Evolutionary conservation across 257 asterid species (phyloP).

Genomic region (Fraxinus cuspidata): DNA sequence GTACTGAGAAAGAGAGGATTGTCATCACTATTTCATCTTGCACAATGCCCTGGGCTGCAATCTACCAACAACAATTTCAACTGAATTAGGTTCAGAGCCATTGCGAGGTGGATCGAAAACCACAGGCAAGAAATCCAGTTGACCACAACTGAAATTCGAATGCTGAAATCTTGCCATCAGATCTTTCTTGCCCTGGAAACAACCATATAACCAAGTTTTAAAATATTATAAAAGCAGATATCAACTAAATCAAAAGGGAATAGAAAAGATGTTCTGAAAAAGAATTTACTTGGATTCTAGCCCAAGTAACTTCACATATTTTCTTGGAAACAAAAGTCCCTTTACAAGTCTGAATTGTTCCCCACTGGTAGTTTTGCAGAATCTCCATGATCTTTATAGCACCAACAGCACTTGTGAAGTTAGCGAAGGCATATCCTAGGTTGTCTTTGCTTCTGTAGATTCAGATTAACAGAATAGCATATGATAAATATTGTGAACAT

Average conservation of each 20-base stretch:
- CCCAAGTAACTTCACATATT: slow-evolving; percentile 47
- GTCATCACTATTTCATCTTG: neutral
- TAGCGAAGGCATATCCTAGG: slow-evolving; percentile 58
- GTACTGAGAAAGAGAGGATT: neutral
- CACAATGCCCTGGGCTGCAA: neutral
- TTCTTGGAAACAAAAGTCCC: slow-evolving; percentile 31
- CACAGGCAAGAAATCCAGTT: slow-evolving; percentile 43
- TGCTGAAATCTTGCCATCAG: slow-evolving; percentile 21
- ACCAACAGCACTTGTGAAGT: slow-evolving; percentile 39
- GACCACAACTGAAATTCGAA: slow-evolving; percentile 23
- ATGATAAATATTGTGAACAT: neutral
- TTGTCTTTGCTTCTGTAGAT: slow-evolving; percentile 32
- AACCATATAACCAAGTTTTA: neutral
- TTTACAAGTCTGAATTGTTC: neutral
- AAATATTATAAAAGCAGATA: neutral
- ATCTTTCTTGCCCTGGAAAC: slow-evolving; percentile 37
- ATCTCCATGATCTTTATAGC: slow-evolving; percentile 30
- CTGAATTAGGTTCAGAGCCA: slow-evolving; percentile 26
- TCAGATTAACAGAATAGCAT: neutral
- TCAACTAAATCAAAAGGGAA: neutral
- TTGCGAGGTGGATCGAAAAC: slow-evolving; percentile 44
- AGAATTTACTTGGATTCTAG: slow-evolving; percentile 47
- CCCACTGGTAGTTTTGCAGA: slow-evolving; percentile 41
- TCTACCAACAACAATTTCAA: slow-evolving; percentile 28
- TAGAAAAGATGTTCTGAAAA: neutral